A percentile compares a stretch with the other conserved stretches of the same genome.
These are phyloP conservation scores for Calonectria naviculata DNA, from an alignment of 2,329 filamentous ascomycete genomes.

Conservation along the genomic window DNA sequence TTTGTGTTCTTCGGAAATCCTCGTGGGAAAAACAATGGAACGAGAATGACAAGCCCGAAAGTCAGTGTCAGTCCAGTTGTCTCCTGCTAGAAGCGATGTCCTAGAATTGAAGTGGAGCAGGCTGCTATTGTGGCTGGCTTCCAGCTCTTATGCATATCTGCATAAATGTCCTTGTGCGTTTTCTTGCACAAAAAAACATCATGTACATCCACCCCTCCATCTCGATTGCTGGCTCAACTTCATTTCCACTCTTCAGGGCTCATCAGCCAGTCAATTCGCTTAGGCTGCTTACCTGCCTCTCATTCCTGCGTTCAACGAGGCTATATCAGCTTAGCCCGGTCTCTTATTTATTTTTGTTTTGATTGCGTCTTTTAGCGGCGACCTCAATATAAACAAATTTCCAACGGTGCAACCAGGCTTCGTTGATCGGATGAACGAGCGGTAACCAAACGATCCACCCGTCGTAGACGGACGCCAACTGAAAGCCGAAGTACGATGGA, in stretches of 20 bases:
- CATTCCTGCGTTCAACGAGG: constrained; percentile 1
- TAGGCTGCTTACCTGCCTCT: not conserved
- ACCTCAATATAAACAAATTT: not conserved
- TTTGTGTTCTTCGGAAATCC: not conserved
- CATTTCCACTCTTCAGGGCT: constrained; percentile 22
- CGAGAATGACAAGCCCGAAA: not conserved
- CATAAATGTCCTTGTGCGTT: not conserved
- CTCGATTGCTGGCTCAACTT: not conserved
- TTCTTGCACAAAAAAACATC: not conserved
- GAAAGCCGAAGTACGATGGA: not conserved
- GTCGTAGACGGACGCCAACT: not conserved
- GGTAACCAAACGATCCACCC: not conserved
- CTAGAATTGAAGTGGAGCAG: too few species aligned
- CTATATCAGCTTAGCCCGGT: not conserved
- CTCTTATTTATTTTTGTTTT: not conserved
- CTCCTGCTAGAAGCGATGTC: not conserved
- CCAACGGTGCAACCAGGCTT: not conserved
- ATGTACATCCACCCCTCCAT: not conserved
- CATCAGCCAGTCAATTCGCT: constrained; percentile 14
- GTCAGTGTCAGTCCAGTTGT: not conserved
- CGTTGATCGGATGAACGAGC: not conserved
- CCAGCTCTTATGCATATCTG: not conserved
- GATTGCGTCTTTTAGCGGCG: not conserved
- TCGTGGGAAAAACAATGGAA: not conserved
- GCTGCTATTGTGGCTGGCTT: not conserved